Evolutionary conservation across 192 early-diverging fungal genomes (phyloP).

Genomic region (Allomyces javanicus): DNA sequence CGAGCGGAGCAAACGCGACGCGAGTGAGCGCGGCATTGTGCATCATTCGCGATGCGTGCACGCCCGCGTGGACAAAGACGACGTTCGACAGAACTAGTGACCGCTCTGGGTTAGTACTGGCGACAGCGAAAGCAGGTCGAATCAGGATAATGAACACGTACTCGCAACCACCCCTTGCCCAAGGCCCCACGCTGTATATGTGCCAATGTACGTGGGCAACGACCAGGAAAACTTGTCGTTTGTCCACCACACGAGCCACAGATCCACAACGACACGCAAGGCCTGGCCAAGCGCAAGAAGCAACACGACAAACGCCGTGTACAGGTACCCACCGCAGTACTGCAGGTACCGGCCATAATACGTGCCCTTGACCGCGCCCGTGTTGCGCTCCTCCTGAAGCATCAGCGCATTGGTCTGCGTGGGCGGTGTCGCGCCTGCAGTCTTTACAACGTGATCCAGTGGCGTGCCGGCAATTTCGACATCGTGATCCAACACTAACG

Average conservation of each 20-base stretch:
- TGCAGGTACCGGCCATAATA: not conserved
- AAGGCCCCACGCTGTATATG: constrained; percentile 45
- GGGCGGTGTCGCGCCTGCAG: not conserved
- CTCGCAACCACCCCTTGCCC: constrained; percentile 28
- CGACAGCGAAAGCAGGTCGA: too few species aligned
- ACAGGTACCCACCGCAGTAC: not conserved
- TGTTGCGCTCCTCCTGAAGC: not conserved
- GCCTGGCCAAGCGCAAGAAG: not conserved
- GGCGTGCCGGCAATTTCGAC: too few species aligned
- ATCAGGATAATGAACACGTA: too few species aligned
- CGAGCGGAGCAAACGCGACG: constrained; percentile 49
- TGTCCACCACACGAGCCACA: not conserved
- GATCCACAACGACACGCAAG: not conserved
- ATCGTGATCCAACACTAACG: too few species aligned
- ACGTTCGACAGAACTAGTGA: constrained; percentile 23
- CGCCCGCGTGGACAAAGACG: constrained; percentile 37
- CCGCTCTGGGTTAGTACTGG: too few species aligned
- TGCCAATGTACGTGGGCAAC: constrained; percentile 24
- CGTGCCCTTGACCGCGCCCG: not conserved
- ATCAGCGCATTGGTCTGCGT: not conserved
- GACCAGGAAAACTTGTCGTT: not conserved
- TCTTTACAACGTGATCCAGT: not conserved
- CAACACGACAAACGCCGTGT: not conserved
- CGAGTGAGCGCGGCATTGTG: constrained; percentile 48
- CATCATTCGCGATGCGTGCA: constrained; percentile 33